phyloP scores from a whole-genome alignment of 2,329 filamentous ascomycete genomes.

The Amylocarpus encephaloides region DNA sequence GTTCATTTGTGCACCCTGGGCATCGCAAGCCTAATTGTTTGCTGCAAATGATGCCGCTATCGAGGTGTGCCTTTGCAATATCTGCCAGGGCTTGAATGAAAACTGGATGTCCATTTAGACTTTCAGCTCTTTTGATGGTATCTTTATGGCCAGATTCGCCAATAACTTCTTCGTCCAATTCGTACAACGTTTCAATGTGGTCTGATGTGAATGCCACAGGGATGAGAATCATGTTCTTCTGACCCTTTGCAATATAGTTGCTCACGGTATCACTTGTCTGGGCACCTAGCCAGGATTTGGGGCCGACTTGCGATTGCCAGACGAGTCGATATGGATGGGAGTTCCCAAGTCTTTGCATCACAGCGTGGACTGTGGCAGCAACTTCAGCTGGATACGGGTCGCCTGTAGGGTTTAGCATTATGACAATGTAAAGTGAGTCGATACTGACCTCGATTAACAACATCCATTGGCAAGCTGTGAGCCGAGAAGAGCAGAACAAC shows the following conservation, averaged over 20 bases:
- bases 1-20: slow-evolving; percentile 86
- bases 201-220: slow-evolving; percentile 98
- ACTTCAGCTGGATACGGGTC: slow-evolving; percentile 96
- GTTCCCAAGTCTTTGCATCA: slow-evolving; percentile 87
- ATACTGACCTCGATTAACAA: slow-evolving; percentile 76
- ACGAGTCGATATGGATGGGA: slow-evolving; percentile 88
- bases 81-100: slow-evolving; percentile 90
- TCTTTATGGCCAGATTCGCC: slow-evolving; percentile 73
- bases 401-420: slow-evolving; percentile 41
- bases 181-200: slow-evolving; percentile 94
- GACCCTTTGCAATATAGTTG: slow-evolving; percentile 81
- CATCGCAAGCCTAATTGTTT: slow-evolving; percentile 85
- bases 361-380: slow-evolving; percentile 88
- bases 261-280: slow-evolving; percentile 87
- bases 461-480: slow-evolving; percentile 93
- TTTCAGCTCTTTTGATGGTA: slow-evolving; percentile 83
- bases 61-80: slow-evolving; percentile 74
- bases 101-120: slow-evolving; percentile 80
- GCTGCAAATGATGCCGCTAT: slow-evolving; percentile 62
- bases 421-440: background rate
- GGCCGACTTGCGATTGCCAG: slow-evolving; percentile 98
- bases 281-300: slow-evolving; percentile 89
- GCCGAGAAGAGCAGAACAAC: slow-evolving; percentile 91
- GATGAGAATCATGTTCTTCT: slow-evolving; percentile 84
- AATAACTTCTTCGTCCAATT: slow-evolving; percentile 92